Base-by-base conservation (phyloP, 768 basidiomycete genomes). In the Pisolithus orientalis region DNA sequence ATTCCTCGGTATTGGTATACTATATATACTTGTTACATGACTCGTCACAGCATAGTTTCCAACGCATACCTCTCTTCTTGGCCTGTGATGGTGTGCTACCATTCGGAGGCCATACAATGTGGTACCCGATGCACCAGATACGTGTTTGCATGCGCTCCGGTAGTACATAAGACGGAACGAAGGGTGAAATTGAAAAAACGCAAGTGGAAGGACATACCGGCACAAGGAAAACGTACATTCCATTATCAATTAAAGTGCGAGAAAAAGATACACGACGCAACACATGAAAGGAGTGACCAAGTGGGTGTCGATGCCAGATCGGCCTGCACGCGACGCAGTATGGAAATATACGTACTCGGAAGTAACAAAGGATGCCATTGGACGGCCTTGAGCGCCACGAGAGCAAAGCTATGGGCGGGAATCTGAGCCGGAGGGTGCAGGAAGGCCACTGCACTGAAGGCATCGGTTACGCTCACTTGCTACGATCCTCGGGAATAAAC, bases 401-500 rank as follows among this genome's bases (percentile, higher is more conserved):
- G 31, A 31, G 31, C 7, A 34, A 13, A 42, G 44, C 53, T 57
- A 61, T 10, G 52, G 52, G 14, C 40, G 39, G 46, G 56, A 49
- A 52, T 14, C 34, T 54, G 53, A 21, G 60, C 31, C 31, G 31
- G 31, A 32, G 6, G 31, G 31, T 32, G 9, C 1, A 2, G 31
- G 10, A 66, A 66, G 29, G 65, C 60, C 0, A 59, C 50, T 25
- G 64, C 61, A 40, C 56, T 63, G 54, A 64, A 49, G 3, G 63
- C 52, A 46, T 64, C 68, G 21, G 65, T 62, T 6, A 45, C 42
- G 63, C 62, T 53, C 2, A 58, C 59, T 51, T 47, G 25, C 10
- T 49, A 49, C 10, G 69, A 69, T 38, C 55, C 57, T 16, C 59
- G 57, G 17, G 72, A 75, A 49, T 68, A 62, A 24, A 59, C 9